phyloP scores from a whole-genome alignment of 2,329 filamentous ascomycete genomes.

The Xylariaceae sp. region DNA sequence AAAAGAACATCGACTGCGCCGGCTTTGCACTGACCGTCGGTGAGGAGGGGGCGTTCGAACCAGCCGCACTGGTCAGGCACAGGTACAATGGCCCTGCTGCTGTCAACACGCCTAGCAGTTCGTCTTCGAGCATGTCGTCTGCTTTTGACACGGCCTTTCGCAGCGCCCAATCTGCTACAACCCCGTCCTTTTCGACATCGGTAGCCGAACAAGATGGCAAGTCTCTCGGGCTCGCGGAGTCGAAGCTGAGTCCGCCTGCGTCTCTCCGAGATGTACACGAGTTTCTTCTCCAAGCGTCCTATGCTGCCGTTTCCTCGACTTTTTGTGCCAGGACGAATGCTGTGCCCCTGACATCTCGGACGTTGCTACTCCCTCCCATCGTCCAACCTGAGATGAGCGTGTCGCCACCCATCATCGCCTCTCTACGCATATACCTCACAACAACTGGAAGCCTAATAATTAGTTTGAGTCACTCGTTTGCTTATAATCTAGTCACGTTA shows the following conservation, averaged over 20 bases:
- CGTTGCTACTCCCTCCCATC: slow-evolving; percentile 41
- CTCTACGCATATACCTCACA: slow-evolving; percentile 50
- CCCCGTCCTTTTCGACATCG: slow-evolving; percentile 24
- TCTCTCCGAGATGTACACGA: slow-evolving; percentile 46
- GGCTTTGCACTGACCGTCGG: slow-evolving; percentile 40
- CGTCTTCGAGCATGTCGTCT: slow-evolving; percentile 39
- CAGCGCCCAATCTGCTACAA: slow-evolving; percentile 28
- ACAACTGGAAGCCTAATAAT: slow-evolving; percentile 51
- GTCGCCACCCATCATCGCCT: slow-evolving; percentile 40
- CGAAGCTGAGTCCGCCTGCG: slow-evolving; percentile 33
- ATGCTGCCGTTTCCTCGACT: slow-evolving; percentile 45
- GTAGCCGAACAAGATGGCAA: slow-evolving; percentile 32
- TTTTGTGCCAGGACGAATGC: slow-evolving; percentile 47
- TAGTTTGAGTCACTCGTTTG: slow-evolving; percentile 43
- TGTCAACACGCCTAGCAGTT: slow-evolving; percentile 43
- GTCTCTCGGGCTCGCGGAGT: slow-evolving; percentile 28
- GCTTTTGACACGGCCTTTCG: slow-evolving; percentile 36
- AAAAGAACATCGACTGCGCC: slow-evolving; percentile 39
- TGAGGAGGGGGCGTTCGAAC: slow-evolving; percentile 50
- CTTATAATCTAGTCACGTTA: slow-evolving; percentile 43
- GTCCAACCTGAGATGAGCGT: slow-evolving; percentile 30
- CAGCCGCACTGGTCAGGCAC: slow-evolving; percentile 43
- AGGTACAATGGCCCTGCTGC: slow-evolving; percentile 37
- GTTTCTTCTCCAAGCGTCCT: slow-evolving; percentile 48
- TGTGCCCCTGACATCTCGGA: slow-evolving; percentile 49